Base-by-base conservation (phyloP, 805 yeast species). In the Candida silvatica region DNA sequence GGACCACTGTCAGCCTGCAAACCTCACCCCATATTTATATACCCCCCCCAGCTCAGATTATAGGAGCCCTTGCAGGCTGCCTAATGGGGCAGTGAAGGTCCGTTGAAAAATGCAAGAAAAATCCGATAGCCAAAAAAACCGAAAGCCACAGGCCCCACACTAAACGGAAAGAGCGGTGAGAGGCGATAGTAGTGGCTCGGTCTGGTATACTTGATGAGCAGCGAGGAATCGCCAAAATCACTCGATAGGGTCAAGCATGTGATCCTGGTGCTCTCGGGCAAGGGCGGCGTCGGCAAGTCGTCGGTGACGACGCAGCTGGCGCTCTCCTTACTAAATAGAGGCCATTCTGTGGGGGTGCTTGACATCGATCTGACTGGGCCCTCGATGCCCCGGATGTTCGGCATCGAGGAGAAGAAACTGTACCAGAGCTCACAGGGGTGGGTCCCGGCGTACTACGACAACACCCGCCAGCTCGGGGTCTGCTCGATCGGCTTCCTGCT, bases 321-420 rank as follows among this genome's bases (percentile, higher is more conserved):
- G 0, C 66, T 92, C n/a, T 67, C 88, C 0, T 64, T 92, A 20
- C 84, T 78, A 5, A 61, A 66, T 11, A 64, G 71, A 51, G 94
- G 92, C 2, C 74, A 55, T 49, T 79, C 71, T 47, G 96, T 92
- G n/a, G 98, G 98, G 2, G 94, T 92, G 0, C 62, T 92, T 17
- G 98, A 92, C 52, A 86, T 92, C 16, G 98, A 92, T 62, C 64
- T 92, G 29, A 92, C 98, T 0, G 98, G 98, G 0, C 98, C 98
- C 0, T 88, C 97, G 1, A 61, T 87, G 25, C 98, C 99, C 3
- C 66, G 98, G 34, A 87, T 92, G 94, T 87, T 92, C 62, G 97
- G 97, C 1, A 68, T 87, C 7, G 98, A 92, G 52, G 58, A 59
- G 5, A 67, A 68, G 29, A 85, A 87, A 45, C 84, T 92, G 3